These are phyloP conservation scores for Setomelanomma holmii DNA, from an alignment of 2,329 filamentous ascomycete species.

Conservation along the genomic window DNA sequence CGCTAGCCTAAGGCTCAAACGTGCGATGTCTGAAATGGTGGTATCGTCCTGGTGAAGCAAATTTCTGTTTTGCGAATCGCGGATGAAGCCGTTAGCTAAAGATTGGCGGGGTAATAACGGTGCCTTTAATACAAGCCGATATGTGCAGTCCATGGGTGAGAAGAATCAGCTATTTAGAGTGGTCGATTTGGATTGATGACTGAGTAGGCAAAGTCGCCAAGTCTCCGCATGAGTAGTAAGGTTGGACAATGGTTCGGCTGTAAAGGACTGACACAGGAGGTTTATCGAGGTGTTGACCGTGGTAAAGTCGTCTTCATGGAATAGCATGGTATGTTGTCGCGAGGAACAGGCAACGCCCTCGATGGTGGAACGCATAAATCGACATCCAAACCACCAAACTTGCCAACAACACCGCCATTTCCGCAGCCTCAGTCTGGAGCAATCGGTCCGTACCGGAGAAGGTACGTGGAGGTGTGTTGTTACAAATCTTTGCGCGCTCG, in stretches of 20 bases:
- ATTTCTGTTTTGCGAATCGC: constrained; percentile 7
- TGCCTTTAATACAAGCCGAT: not conserved
- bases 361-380: constrained; percentile 22
- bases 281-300: not conserved
- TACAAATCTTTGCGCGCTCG: constrained; percentile 5
- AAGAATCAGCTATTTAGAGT: too few species aligned
- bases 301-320: constrained; percentile 1
- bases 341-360: not conserved
- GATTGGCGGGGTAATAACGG: not conserved
- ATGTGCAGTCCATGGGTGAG: not conserved
- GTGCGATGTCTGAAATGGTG: constrained; percentile 9
- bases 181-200: too few species aligned
- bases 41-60: not conserved
- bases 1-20: constrained; percentile 13
- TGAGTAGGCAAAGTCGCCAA: constrained; percentile 1
- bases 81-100: constrained; percentile 1
- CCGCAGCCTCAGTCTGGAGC: constrained; percentile 1
- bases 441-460: not conserved
- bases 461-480: not conserved
- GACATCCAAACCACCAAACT: not conserved
- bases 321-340: not conserved
- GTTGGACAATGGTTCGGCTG: constrained; percentile 22
- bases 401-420: not conserved
- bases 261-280: not conserved
- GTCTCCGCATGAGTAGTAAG: constrained; percentile 10